These are phyloP conservation scores for Taiwanofungus camphoratus DNA, from an alignment of 1,284 basidiomycete genomes.

Conservation along the genomic window DNA sequence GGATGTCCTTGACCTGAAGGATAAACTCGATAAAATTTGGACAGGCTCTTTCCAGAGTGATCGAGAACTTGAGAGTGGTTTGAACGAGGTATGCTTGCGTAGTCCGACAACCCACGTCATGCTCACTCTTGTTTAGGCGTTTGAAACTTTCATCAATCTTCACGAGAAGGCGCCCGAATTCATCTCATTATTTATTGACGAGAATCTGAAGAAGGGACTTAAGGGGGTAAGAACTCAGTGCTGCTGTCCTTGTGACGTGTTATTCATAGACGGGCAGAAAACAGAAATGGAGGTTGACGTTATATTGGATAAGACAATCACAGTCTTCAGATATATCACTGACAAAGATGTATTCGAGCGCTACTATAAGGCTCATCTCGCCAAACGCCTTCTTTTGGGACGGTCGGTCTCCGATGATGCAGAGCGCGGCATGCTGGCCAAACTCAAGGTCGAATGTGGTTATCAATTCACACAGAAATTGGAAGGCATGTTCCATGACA, in stretches of 20 bases:
- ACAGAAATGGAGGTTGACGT: slow-evolving; percentile 87
- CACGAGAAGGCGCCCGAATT: slow-evolving; percentile 91
- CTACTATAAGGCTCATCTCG: slow-evolving; percentile 96
- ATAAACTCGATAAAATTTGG: slow-evolving; percentile 83
- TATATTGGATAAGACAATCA: slow-evolving; percentile 92
- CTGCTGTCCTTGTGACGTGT: background rate
- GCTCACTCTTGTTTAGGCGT: slow-evolving; percentile 56
- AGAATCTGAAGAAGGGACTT: slow-evolving; percentile 92
- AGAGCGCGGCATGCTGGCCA: slow-evolving; percentile 95
- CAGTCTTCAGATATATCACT: slow-evolving; percentile 88
- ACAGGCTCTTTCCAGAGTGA: slow-evolving; percentile 68
- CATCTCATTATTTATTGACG: slow-evolving; percentile 96
- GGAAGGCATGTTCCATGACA: slow-evolving; percentile 99
- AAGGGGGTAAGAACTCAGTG: slow-evolving; percentile 70
- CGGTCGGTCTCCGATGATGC: slow-evolving; percentile 96
- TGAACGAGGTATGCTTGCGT: slow-evolving; percentile 70
- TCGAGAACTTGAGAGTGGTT: slow-evolving; percentile 74
- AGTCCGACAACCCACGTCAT: background rate
- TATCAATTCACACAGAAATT: slow-evolving; percentile 97
- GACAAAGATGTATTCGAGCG: slow-evolving; percentile 99
- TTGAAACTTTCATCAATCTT: slow-evolving; percentile 87
- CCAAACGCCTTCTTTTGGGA: slow-evolving; percentile 83
- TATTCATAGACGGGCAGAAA: slow-evolving; percentile 57
- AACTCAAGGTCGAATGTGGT: slow-evolving; percentile 96
- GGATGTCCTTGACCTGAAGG: slow-evolving; percentile 87